Percentiles rank a stretch among this genome's conserved stretches.
Evolutionary conservation across 1,139 yeast genomes (phyloP).

Genomic region (Nakaseomyces glabratus): DNA sequence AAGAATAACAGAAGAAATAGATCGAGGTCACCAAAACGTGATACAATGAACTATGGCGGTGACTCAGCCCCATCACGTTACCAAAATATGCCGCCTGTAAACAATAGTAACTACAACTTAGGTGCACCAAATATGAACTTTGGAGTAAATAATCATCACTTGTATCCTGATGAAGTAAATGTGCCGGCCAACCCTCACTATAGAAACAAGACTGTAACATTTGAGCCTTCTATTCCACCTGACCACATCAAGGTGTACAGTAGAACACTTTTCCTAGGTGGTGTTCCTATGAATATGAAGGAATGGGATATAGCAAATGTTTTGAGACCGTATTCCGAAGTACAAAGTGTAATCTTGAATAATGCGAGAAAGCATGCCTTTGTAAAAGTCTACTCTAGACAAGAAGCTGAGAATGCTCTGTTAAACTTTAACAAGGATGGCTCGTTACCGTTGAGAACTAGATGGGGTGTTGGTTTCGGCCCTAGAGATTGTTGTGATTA

Average conservation of each 20-base stretch:
- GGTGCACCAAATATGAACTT: constrained; percentile 17
- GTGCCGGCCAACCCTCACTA: constrained; percentile 62
- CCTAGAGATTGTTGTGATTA: constrained; percentile 98
- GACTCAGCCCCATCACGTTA: background rate
- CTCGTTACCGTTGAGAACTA: constrained; percentile 58
- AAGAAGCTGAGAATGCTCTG: constrained; percentile 79
- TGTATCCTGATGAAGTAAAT: constrained; percentile 48
- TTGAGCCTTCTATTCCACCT: constrained; percentile 64
- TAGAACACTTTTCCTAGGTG: constrained; percentile 89
- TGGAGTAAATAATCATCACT: constrained; percentile 28
- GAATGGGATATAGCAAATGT: constrained; percentile 59
- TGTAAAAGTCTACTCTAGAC: constrained; percentile 90
- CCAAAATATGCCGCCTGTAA: constrained; percentile 7
- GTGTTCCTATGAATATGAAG: constrained; percentile 76
- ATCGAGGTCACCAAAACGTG: constrained; percentile 33
- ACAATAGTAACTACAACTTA: constrained; percentile 8
- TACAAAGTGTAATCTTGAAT: constrained; percentile 82
- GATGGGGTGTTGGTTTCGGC: constrained; percentile 99
- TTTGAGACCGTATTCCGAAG: constrained; percentile 85
- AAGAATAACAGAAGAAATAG: constrained; percentile 24
- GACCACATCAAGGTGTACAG: constrained; percentile 78
- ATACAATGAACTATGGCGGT: constrained; percentile 8
- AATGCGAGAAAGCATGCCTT: constrained; percentile 91
- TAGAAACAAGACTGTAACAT: constrained; percentile 61
- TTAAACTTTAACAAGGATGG: constrained; percentile 48